A percentile compares a stretch with the other conserved stretches of the same genome.
phyloP scores from a whole-genome alignment of 306 rosid genomes.

The Cucurbita ficifolia region DNA sequence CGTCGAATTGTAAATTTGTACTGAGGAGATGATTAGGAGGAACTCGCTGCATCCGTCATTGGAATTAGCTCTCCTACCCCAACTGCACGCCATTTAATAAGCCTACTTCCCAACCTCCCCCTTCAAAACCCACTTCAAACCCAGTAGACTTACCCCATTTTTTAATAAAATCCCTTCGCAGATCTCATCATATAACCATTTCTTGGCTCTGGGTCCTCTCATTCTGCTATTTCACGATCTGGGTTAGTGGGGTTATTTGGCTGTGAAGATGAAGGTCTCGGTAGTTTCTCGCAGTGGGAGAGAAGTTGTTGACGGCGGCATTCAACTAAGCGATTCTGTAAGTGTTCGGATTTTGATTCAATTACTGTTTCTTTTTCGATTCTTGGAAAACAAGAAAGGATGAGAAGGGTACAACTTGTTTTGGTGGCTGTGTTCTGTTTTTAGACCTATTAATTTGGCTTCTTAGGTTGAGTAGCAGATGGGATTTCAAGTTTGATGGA shows the following conservation, averaged over 20 bases:
- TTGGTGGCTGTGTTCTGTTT: background rate
- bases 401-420: background rate
- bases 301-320: conserved; percentile 71
- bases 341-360: conserved; percentile 9
- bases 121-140: background rate
- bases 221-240: conserved; percentile 12
- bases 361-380: background rate
- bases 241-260: conserved; percentile 14
- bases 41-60: background rate
- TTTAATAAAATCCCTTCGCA: background rate
- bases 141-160: background rate
- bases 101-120: conserved; percentile 1
- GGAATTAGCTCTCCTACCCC: conserved; percentile 62
- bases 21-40: background rate
- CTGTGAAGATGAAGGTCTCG: conserved; percentile 53
- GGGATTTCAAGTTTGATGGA: background rate
- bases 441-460: background rate
- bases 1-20: background rate
- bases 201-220: background rate
- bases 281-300: conserved; percentile 75
- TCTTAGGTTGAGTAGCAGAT: background rate
- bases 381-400: background rate
- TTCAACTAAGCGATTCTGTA: conserved; percentile 66
- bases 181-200: background rate
- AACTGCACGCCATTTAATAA: conserved; percentile 33